These are phyloP conservation scores for Phytophthora rubi DNA, from an alignment of 352 stramenopile species.

Conservation along the genomic window DNA sequence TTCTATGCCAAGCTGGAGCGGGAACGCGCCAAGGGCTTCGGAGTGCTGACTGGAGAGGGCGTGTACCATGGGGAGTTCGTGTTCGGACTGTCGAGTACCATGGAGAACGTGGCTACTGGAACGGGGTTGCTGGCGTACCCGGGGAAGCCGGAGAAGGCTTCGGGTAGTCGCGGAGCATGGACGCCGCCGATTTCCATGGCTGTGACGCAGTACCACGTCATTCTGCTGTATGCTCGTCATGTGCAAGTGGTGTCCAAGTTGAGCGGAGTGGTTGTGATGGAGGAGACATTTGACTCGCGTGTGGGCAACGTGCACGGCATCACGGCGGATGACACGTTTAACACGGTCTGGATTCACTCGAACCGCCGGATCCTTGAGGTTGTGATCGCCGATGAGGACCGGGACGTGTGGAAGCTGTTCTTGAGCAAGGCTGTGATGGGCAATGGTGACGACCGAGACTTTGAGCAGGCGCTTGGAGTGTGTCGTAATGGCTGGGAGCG, in stretches of 20 bases:
- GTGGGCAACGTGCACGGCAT: constrained; percentile 77
- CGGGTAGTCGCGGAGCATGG: constrained; percentile 45
- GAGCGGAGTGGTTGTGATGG: constrained; percentile 86
- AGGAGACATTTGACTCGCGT: constrained; percentile 81
- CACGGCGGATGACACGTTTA: constrained; percentile 75
- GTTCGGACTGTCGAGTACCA: constrained; percentile 70
- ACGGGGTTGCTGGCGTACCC: constrained; percentile 79
- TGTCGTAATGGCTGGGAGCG: constrained; percentile 85
- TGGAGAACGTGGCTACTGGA: constrained; percentile 85
- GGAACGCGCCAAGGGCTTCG: constrained; percentile 88
- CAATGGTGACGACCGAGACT: constrained; percentile 81
- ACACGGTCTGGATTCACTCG: constrained; percentile 87
- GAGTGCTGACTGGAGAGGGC: constrained; percentile 90
- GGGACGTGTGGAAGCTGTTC: constrained; percentile 93
- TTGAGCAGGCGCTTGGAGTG: constrained; percentile 88
- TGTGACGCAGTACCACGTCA: constrained; percentile 93
- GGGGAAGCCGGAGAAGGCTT: constrained; percentile 59
- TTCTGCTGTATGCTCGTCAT: constrained; percentile 84
- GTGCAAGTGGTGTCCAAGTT: constrained; percentile 90
- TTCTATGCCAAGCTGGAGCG: constrained; percentile 85
- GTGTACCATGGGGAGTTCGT: constrained; percentile 92
- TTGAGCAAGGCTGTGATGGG: constrained; percentile 85
- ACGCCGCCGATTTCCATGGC: constrained; percentile 83
- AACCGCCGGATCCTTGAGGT: constrained; percentile 83
- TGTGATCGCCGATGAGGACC: constrained; percentile 87